Percentiles rank a stretch among this genome's conserved stretches.
Evolutionary conservation across 176 grass and related monocot species (phyloP).

Genomic region (Carex littledalei): DNA sequence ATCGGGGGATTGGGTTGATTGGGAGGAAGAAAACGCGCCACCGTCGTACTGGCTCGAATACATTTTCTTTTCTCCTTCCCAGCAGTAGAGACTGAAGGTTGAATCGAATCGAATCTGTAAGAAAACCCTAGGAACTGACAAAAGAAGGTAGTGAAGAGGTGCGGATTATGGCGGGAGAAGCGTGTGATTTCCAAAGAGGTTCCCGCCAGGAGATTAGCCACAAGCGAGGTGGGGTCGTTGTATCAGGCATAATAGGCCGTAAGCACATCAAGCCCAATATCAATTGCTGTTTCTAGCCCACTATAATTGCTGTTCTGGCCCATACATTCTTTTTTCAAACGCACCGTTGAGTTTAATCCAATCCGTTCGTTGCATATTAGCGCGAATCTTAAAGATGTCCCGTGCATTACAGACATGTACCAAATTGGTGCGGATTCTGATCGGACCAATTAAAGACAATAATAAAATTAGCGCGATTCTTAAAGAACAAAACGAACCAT

Average conservation of each 20-base stretch:
- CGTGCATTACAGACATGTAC: no score
- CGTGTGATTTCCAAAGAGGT: neutral
- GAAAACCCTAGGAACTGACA: neutral
- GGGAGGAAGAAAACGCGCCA: conserved; percentile 13
- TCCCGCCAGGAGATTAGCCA: conserved; percentile 1
- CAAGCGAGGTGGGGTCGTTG: neutral
- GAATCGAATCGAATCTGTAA: neutral
- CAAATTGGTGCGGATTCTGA: no score
- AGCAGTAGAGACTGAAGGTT: neutral
- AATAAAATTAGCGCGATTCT: no score
- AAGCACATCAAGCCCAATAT: neutral
- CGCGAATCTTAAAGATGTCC: no score
- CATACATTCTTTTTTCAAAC: neutral
- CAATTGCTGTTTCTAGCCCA: no score
- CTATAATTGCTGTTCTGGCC: no score
- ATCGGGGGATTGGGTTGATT: conserved; percentile 27
- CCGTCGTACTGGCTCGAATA: conserved; percentile 29
- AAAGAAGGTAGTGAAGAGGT: neutral
- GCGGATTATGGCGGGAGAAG: conserved; percentile 5
- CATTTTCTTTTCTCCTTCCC: neutral
- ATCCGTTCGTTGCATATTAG: no score
- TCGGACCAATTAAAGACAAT: no score
- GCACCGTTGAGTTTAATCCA: no score
- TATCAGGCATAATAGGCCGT: neutral
- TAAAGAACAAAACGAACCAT: neutral